Evolutionary conservation across 805 yeast species (phyloP).

Genomic region (Saccharomycopsis javanensis): DNA sequence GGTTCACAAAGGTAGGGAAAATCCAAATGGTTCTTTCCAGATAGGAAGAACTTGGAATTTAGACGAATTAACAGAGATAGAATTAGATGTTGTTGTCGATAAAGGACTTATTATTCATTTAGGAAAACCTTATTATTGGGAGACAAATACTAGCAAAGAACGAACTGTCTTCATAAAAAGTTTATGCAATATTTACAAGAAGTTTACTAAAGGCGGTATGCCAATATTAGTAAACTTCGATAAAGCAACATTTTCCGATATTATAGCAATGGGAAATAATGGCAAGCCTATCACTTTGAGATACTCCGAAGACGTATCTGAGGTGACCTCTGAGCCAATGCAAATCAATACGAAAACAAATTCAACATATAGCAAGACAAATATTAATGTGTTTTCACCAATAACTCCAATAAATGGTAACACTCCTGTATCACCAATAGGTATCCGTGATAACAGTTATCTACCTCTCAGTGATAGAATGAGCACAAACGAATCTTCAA

Average conservation of each 20-base stretch:
- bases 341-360: conserved; percentile 7
- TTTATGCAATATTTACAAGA: conserved; percentile 42
- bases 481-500: not conserved
- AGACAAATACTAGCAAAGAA: conserved; percentile 47
- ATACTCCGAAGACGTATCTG: not conserved
- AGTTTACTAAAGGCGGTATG: conserved; percentile 44
- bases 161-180: conserved; percentile 48
- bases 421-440: not conserved
- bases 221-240: conserved; percentile 50
- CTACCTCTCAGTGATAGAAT: conserved; percentile 9
- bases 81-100: conserved; percentile 41
- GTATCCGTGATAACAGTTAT: conserved; percentile 8
- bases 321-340: not conserved
- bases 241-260: conserved; percentile 25
- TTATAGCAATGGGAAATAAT: conserved; percentile 13
- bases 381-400: conserved; percentile 1
- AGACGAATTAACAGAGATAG: conserved; percentile 52
- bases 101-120: conserved; percentile 52
- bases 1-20: conserved; percentile 79
- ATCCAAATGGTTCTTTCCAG: conserved; percentile 64
- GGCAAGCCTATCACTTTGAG: conserved; percentile 17
- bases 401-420: conserved; percentile 3
- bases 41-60: conserved; percentile 91
- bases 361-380: conserved; percentile 5
- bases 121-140: conserved; percentile 83